Percentiles rank a stretch among this genome's conserved stretches.
phyloP scores from a whole-genome alignment of 2,329 filamentous ascomycete species.

The Penicillium sp. region DNA sequence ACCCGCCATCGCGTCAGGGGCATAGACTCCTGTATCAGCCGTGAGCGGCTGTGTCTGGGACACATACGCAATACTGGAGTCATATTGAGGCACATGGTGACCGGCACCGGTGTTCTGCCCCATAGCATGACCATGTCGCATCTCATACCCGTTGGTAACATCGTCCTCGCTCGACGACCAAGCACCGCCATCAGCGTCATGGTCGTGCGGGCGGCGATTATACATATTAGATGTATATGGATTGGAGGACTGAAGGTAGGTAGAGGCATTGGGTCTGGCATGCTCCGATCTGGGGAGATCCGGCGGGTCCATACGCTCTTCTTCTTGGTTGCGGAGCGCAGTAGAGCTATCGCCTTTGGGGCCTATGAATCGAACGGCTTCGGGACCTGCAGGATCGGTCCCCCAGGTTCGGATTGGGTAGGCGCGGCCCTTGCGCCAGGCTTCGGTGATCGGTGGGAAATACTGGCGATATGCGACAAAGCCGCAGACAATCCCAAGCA shows the following conservation, averaged over 20 bases:
- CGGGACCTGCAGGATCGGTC: conserved; percentile 39
- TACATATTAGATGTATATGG: conserved; percentile 28
- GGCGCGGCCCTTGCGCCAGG: conserved; percentile 58
- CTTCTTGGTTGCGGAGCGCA: conserved; percentile 33
- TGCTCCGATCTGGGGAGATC: conserved; percentile 3
- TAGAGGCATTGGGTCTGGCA: conserved; percentile 9
- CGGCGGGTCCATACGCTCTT: conserved; percentile 23
- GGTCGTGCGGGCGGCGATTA: conserved; percentile 29
- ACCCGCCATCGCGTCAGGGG: conserved; percentile 2
- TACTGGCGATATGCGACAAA: conserved; percentile 58
- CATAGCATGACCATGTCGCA: conserved; percentile 32
- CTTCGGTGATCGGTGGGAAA: conserved; percentile 55
- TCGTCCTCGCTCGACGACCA: conserved; percentile 42
- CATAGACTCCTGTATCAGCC: conserved; percentile 4
- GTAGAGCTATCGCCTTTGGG: conserved; percentile 19
- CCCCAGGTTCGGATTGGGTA: conserved; percentile 60
- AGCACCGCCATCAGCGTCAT: conserved; percentile 26
- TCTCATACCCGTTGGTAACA: conserved; percentile 36
- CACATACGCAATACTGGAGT: conserved; percentile 31
- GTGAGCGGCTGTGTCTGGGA: conserved; percentile 19
- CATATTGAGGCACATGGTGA: conserved; percentile 22
- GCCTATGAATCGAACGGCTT: conserved; percentile 3
- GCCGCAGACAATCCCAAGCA: conserved; percentile 53
- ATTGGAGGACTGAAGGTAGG: conserved; percentile 22
- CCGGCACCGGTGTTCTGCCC: conserved; percentile 23